Evolutionary conservation across 176 grass and related monocot genomes (phyloP), one percentile per base, ranked within the genome.

Genomic region (Tuctoria greenei): DNA sequence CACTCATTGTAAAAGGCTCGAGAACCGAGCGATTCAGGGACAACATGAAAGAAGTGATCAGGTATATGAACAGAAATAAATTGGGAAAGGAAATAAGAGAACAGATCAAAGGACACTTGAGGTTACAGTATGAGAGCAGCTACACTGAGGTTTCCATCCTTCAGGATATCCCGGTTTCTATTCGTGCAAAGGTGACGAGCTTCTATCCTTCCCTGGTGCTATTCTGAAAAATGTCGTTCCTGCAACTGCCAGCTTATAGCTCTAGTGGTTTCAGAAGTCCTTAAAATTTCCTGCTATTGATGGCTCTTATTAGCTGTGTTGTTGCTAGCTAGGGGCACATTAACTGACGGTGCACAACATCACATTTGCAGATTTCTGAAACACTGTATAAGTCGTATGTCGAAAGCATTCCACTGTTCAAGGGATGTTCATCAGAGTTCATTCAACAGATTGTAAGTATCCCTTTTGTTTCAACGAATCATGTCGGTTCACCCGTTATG

Each of bases 1-100:
- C 96, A 1, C 80, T 99, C 39, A 99, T 99, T n/a, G 96, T 99
- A n/a, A 99, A 99, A 90, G 96, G 96, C 57, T 99, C 96, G 10
- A 99, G 89, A 74, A 99, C 96, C 0, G 96, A 95, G 79, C 73
- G 87, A 57, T 99, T 99, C 62, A 92, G 96, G 73, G 96, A 99
- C 50, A 99, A 92, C 84, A 99, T 99, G 96, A 99, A 90, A 87
- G 96, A 95, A 64, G 85, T 99, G 36, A 92, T 95, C 40, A 90
- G 83, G 51, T 99, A 92, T 21, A 99, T 99, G 85, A 99, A 99
- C 62, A 95, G 92, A 85, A 95, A 92, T 79, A 92, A 78, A 82
- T 85, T 99, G 65, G 85, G 85, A 38, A 95, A 86, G 78, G 96
- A 90, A 1, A 92, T 95, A 59, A 81, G 96, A 10, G 82, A 90